Evolutionary conservation across 192 early-diverging fungal genomes (phyloP).

Genomic region (Haplosporangium gracile): DNA sequence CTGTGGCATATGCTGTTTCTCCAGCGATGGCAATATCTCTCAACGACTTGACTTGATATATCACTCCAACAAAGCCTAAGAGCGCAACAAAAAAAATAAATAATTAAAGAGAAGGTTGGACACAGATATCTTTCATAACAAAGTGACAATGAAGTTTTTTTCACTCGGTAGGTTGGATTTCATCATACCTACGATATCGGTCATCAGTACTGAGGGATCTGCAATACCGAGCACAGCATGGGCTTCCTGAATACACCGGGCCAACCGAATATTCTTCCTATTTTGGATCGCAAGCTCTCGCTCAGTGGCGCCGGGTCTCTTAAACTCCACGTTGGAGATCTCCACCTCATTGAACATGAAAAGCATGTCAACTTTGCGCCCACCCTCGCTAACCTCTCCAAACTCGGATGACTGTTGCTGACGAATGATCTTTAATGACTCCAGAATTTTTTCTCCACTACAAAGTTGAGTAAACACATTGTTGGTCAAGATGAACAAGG

Average conservation of each 20-base stretch:
- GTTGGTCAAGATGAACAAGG: background rate
- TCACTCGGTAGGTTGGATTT: background rate
- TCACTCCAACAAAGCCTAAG: slow-evolving; percentile 23
- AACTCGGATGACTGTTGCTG: slow-evolving; percentile 15
- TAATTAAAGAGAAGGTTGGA: background rate
- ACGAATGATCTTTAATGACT: slow-evolving; percentile 11
- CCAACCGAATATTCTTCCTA: slow-evolving; percentile 17
- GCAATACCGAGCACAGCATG: slow-evolving; percentile 8
- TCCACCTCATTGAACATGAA: slow-evolving; percentile 14
- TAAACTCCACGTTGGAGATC: slow-evolving; percentile 23
- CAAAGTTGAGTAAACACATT: background rate
- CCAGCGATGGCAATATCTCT: slow-evolving; percentile 25
- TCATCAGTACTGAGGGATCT: slow-evolving; percentile 23
- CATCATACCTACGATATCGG: slow-evolving; percentile 30
- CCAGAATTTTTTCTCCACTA: background rate
- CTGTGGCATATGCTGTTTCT: slow-evolving; percentile 10
- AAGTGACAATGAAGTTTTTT: background rate
- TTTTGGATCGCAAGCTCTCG: slow-evolving; percentile 12
- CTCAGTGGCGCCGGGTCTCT: background rate
- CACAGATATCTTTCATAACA: background rate
- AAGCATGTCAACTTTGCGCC: background rate
- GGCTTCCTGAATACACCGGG: slow-evolving; percentile 33
- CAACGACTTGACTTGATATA: slow-evolving; percentile 27
- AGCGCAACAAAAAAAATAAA: background rate
- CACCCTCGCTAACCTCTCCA: slow-evolving; percentile 18